Evolutionary conservation across 1,139 yeast species (phyloP).

Genomic region (Lizanozyma gosingica): DNA sequence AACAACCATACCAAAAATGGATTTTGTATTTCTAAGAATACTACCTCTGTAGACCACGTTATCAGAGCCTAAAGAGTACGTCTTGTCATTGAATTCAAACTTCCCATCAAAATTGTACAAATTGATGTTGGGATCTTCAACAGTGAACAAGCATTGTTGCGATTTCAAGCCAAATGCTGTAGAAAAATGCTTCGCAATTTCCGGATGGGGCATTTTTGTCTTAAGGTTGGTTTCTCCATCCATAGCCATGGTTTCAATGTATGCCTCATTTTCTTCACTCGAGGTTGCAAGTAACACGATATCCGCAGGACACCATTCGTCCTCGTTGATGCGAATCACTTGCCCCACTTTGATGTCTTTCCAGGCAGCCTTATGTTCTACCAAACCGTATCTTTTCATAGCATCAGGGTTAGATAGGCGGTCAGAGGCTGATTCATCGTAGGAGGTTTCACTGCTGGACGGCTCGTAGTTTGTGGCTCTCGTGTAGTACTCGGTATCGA

Average conservation of each 20-base stretch:
- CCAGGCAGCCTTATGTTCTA: constrained; percentile 40
- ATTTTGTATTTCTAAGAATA: constrained; percentile 70
- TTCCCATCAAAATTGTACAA: constrained; percentile 89
- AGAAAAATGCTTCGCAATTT: constrained; percentile 41
- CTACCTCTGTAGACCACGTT: constrained; percentile 86
- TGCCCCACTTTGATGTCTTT: constrained; percentile 79
- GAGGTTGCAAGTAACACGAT: constrained; percentile 57
- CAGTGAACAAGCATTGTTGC: constrained; percentile 45
- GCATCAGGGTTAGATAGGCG: not conserved
- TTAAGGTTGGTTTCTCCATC: constrained; percentile 96
- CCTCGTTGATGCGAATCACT: constrained; percentile 57
- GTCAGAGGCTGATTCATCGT: not conserved
- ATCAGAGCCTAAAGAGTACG: constrained; percentile 64
- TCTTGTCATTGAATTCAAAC: constrained; percentile 19
- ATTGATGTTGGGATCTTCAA: constrained; percentile 89
- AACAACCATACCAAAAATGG: constrained; percentile 68
- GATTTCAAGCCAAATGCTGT: constrained; percentile 44
- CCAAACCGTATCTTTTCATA: constrained; percentile 6
- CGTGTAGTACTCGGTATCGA: constrained; percentile 14
- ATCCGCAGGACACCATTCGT: constrained; percentile 95
- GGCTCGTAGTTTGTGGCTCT: constrained; percentile 6
- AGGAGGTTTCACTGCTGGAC: not conserved
- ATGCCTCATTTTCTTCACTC: constrained; percentile 58
- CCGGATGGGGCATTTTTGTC: constrained; percentile 58
- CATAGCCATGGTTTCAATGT: constrained; percentile 91